Base-by-base conservation (phyloP, 805 yeast species). In the Pichia deserticola region DNA sequence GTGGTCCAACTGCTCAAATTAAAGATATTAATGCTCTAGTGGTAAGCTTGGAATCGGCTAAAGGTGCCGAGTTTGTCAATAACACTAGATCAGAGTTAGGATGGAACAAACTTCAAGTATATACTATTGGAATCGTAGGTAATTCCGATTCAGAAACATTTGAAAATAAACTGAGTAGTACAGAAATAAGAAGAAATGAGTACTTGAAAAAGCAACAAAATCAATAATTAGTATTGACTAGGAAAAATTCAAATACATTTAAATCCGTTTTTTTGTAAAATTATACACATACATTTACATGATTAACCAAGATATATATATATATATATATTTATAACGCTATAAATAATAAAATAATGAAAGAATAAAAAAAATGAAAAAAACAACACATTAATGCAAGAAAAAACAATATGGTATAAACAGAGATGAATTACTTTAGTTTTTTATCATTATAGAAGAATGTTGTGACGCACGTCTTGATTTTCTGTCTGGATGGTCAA, bases 1-100 rank as follows among this genome's bases (percentile, higher is more conserved):
- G 95, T 67, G 99, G 99, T 0, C 99, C 98, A 5, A 89, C 99
- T 0, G 96, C 89, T 0, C 74, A 76, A 11, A 74, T 85, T 2
- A 73, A 74, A 12, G 82, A 81, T 44, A 87, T 93, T 38, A 86
- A 90, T 56, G 84, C 89, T 0, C 72, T 93, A 39, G 81, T 92
- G 0, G 80, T 93, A 4, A 87, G 96, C 55, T 73, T 79, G 41
- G 99, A 93, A 59, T 84, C 97, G 0, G 66, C 73, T 0, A 62
- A 73, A 9, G 98, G 98, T 2, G 98, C 87, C 0, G 76, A 69
- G 0, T 71, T 72, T 50, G 84, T 93, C 41, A 93, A 95, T 60
- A 69, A 78, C 12, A 74, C 74, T 37, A 76, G 99, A 56, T 47
- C 51, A 6, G 78, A 75, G 33, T 75, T 77, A 46, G 81, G 81